Conservation (phyloP, 495 filamentous ascomycete species). For the Aspergillus taichungensis region DNA sequence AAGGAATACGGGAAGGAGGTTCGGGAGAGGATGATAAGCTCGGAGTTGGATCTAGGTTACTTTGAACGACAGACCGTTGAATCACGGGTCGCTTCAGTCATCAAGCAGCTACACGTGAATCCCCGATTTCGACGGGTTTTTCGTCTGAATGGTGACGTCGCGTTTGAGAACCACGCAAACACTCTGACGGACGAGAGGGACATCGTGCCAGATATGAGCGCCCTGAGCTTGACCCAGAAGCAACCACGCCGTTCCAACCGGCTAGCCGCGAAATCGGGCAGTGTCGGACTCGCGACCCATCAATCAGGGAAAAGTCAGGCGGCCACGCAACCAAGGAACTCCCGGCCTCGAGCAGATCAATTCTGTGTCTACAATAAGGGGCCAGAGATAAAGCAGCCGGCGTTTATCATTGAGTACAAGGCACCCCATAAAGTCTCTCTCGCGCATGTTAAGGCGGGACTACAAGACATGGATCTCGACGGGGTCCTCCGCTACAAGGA, state of each 20-base stretch:
- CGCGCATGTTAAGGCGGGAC: constrained; percentile 11
- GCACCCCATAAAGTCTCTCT: constrained; percentile 34
- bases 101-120: constrained; percentile 4
- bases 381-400: constrained; percentile 16
- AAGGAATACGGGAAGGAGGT: constrained; percentile 7
- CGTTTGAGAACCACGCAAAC: constrained; percentile 21
- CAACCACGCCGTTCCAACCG: constrained; percentile 4
- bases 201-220: neutral
- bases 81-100: constrained; percentile 2
- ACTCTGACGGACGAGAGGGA: constrained; percentile 13
- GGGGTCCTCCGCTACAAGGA: constrained; percentile 5
- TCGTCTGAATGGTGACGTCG: constrained; percentile 11
- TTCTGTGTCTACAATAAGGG: constrained; percentile 34
- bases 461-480: constrained; percentile 17
- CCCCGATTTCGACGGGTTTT: constrained; percentile 6
- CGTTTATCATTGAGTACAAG: constrained; percentile 34
- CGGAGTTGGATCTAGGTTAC: constrained; percentile 6
- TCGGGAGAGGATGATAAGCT: constrained; percentile 2
- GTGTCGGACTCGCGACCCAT: neutral
- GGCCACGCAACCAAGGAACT: neutral
- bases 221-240: constrained; percentile 1
- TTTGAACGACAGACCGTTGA: constrained; percentile 4
- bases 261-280: neutral
- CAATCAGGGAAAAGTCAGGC: neutral
- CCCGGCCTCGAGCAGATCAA: constrained; percentile 23